These are phyloP conservation scores for Colletotrichum sp. DNA, from an alignment of 2,329 filamentous ascomycete genomes.

Conservation along the genomic window DNA sequence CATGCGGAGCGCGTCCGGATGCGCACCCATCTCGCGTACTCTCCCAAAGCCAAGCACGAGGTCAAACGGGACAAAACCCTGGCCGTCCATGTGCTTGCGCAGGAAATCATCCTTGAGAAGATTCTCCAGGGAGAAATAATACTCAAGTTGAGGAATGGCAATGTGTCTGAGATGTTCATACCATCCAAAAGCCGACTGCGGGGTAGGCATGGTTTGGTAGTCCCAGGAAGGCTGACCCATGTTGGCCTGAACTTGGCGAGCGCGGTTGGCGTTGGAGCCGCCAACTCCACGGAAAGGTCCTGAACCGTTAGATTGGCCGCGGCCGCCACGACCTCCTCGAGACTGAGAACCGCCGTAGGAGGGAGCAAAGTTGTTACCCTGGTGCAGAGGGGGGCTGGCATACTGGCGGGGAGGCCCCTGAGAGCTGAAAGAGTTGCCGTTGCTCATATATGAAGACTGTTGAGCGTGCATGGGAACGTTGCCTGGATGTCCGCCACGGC, in stretches of 20 bases:
- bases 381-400: constrained; percentile 49
- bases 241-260: constrained; percentile 41
- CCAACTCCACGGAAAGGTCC: constrained; percentile 9
- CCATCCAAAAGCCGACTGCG: background rate
- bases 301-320: constrained; percentile 12
- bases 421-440: constrained; percentile 35
- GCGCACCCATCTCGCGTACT: constrained; percentile 67
- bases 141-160: constrained; percentile 70
- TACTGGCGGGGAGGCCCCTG: constrained; percentile 36
- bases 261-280: constrained; percentile 28
- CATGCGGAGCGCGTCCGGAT: constrained; percentile 46
- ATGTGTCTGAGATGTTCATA: constrained; percentile 8
- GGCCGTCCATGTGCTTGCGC: constrained; percentile 90
- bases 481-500: constrained; percentile 48
- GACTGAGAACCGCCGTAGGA: constrained; percentile 14
- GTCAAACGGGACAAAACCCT: constrained; percentile 84
- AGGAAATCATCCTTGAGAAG: constrained; percentile 92
- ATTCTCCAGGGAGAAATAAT: constrained; percentile 97
- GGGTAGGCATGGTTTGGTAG: constrained; percentile 36
- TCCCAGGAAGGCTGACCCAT: constrained; percentile 37
- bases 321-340: constrained; percentile 17
- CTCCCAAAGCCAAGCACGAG: constrained; percentile 89
- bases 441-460: constrained; percentile 35
- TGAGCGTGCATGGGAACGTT: constrained; percentile 36
- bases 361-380: constrained; percentile 27